phyloP scores from a whole-genome alignment of 2,329 filamentous ascomycete species.

The Colletotrichum lupini region DNA sequence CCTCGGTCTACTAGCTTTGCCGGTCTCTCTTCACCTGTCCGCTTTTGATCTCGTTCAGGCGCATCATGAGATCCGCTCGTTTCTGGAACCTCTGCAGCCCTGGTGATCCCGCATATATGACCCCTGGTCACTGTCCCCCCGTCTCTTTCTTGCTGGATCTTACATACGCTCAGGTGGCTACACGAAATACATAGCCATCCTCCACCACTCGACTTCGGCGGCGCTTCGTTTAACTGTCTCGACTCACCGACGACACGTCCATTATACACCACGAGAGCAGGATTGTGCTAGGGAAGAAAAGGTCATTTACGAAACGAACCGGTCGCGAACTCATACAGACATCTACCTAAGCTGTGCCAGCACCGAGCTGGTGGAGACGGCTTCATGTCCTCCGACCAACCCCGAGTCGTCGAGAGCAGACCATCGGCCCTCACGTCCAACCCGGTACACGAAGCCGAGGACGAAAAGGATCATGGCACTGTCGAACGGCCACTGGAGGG shows the following conservation, averaged over 20 bases:
- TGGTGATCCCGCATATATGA: slow-evolving; percentile 36
- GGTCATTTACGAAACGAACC: not conserved
- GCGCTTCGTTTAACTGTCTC: not conserved
- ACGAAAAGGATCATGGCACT: slow-evolving; percentile 34
- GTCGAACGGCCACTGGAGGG: slow-evolving; percentile 41
- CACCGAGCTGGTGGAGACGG: slow-evolving; percentile 29
- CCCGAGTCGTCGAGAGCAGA: slow-evolving; percentile 37
- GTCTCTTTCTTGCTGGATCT: slow-evolving; percentile 1
- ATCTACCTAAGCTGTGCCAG: slow-evolving; percentile 6
- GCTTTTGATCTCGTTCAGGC: slow-evolving; percentile 33
- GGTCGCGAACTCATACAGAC: not conserved
- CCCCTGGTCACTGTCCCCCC: slow-evolving; percentile 29
- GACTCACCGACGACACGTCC: not conserved
- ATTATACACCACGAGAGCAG: not conserved
- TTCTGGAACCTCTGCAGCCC: slow-evolving; percentile 33
- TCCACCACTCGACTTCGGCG: not conserved
- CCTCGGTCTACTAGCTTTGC: slow-evolving; percentile 34
- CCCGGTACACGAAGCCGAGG: slow-evolving; percentile 34
- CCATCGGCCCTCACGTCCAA: slow-evolving; percentile 36
- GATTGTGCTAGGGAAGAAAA: not conserved
- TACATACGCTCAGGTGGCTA: not conserved
- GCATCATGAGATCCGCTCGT: slow-evolving; percentile 36
- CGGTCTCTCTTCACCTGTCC: slow-evolving; percentile 31
- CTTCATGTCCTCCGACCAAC: slow-evolving; percentile 39
- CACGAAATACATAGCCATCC: not conserved